Conservation (phyloP, 1,284 basidiomycete species). For the Fistulina hepatica region DNA sequence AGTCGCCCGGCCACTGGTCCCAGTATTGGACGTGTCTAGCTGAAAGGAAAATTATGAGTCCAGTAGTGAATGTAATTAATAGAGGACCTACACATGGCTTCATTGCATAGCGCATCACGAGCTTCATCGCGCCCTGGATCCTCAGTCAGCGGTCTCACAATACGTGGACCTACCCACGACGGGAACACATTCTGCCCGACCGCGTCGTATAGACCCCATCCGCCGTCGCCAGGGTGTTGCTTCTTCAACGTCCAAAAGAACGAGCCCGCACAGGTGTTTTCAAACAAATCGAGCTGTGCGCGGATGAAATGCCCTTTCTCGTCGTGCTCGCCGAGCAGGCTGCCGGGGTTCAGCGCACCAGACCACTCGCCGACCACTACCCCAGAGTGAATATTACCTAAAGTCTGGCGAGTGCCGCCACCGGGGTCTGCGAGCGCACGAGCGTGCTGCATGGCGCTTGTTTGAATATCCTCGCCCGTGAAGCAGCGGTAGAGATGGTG, state of each 20-base stretch:
- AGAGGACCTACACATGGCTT: slow-evolving; percentile 30
- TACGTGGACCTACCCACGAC: slow-evolving; percentile 21
- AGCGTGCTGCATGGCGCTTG: slow-evolving; percentile 50
- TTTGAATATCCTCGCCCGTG: slow-evolving; percentile 48
- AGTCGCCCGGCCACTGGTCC: slow-evolving; percentile 36
- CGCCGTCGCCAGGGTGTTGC: slow-evolving; percentile 53
- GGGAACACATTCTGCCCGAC: slow-evolving; percentile 56
- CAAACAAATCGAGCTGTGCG: slow-evolving; percentile 63
- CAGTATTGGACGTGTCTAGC: slow-evolving; percentile 50
- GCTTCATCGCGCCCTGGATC: slow-evolving; percentile 24
- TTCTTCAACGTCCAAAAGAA: slow-evolving; percentile 91
- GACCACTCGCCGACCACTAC: slow-evolving; percentile 82
- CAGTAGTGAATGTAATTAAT: slow-evolving; percentile 5
- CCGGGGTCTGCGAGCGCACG: slow-evolving; percentile 31
- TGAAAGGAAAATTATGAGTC: slow-evolving; percentile 15
- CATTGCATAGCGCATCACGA: slow-evolving; percentile 17
- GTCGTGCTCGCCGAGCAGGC: slow-evolving; percentile 41
- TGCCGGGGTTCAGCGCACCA: slow-evolving; percentile 63
- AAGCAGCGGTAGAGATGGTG: slow-evolving; percentile 86
- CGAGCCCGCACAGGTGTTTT: slow-evolving; percentile 61
- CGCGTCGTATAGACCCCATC: slow-evolving; percentile 71
- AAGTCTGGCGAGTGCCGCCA: slow-evolving; percentile 30
- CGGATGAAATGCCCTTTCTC: slow-evolving; percentile 43
- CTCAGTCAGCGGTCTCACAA: slow-evolving; percentile 17
- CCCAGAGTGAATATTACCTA: slow-evolving; percentile 35